Conservation (phyloP, 768 basidiomycete species). For the Collybiopsis confluens region DNA sequence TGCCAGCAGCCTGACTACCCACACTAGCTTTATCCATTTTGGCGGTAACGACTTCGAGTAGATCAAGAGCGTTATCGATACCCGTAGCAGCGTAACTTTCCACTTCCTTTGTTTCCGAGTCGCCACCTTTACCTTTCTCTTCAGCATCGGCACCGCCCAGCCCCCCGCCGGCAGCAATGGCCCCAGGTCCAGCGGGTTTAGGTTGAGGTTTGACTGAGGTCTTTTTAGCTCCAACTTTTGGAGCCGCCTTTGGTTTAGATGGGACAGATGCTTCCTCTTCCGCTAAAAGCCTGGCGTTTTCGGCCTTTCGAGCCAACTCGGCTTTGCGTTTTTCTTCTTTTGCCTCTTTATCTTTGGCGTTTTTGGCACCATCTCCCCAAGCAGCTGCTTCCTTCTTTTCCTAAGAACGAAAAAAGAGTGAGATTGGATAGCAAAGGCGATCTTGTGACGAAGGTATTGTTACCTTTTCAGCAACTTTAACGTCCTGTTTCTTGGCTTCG, state of each 20-base stretch:
- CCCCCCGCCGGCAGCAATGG: slow-evolving; percentile 71
- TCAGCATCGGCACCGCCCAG: slow-evolving; percentile 22
- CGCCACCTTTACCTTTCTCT: slow-evolving; percentile 25
- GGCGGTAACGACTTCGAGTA: slow-evolving; percentile 83
- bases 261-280: slow-evolving; percentile 73
- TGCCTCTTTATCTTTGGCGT: slow-evolving; percentile 61
- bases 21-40: slow-evolving; percentile 93
- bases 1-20: slow-evolving; percentile 78
- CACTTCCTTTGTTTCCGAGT: slow-evolving; percentile 29
- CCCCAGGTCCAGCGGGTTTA: slow-evolving; percentile 77
- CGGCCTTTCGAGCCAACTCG: slow-evolving; percentile 81
- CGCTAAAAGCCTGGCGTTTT: slow-evolving; percentile 80
- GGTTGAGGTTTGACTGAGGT: slow-evolving; percentile 33
- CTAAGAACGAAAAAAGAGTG: slow-evolving; percentile 30
- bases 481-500: slow-evolving; percentile 73
- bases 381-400: slow-evolving; percentile 65
- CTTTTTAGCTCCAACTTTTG: slow-evolving; percentile 56
- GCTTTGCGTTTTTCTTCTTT: slow-evolving; percentile 79
- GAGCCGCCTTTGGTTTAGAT: slow-evolving; percentile 55
- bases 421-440: neutral
- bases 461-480: slow-evolving; percentile 58
- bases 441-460: slow-evolving; percentile 12
- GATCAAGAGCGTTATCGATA: slow-evolving; percentile 86
- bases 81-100: slow-evolving; percentile 83
- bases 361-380: slow-evolving; percentile 66